Evolutionary conservation across 805 yeast genomes (phyloP), one percentile per base, ranked within the genome.

Genomic region (Cephaloascus fragrans): DNA sequence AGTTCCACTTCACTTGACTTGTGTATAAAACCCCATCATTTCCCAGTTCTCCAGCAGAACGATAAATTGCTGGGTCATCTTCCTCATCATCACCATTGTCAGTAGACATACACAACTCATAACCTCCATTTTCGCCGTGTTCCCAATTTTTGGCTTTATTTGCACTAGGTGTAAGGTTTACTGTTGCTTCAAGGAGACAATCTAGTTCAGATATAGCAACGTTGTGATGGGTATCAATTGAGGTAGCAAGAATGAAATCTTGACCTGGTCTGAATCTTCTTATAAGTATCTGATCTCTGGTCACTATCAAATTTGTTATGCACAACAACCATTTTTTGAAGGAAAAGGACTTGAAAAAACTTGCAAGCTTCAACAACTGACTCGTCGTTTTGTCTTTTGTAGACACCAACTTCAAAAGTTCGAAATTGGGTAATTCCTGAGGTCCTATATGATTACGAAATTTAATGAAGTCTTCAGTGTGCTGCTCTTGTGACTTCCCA

Each of bases 221-320:
- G 19, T 59, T 60, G 10, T 67, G 39, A 3, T 56, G 38, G 36
- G 57, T 67, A 16, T 70, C 72, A 0, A 73, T 61, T 2, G 75
- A 62, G 1, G 97, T 85, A 0, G 98, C 98, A 35, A 93, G 62
- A 3, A 90, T 89, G 59, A 85, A 93, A 57, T 93, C 99, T 20
- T 76, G 80, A 3, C 97, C 98, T 1, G 96, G 98, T 50, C 98
- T 75, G 63, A 93, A 93, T 45, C 97, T 69, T 51, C 99, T 73
- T 5, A 85, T 73, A 19, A 89, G 54, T 2, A 83, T 62, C 47
- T 82, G 85, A 45, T 83, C 84, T 37, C 80, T 71, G 3, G 77
- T 61, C 6, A 83, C 77, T 2, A 72, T 57, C 39, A 87, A 52
- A 14, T 77, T 72, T 0, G 96, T 83, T 3, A 89, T 55, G 2